A percentile compares a stretch with the other conserved stretches of the same genome.
These are phyloP conservation scores for Verruconis gallopava DNA, from an alignment of 2,329 filamentous ascomycete species.

Conservation along the genomic window DNA sequence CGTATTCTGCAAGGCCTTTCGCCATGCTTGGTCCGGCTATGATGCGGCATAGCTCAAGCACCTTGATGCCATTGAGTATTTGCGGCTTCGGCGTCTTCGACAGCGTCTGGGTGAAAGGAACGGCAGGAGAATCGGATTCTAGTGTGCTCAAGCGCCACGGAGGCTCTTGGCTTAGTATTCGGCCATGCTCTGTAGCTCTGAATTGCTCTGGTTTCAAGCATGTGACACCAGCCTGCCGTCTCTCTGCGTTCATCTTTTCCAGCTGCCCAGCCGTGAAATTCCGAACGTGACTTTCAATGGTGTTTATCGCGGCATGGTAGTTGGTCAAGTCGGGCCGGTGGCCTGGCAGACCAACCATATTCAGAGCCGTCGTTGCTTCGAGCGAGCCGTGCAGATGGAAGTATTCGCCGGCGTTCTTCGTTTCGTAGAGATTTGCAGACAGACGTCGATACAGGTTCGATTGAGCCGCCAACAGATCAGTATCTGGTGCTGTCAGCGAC, in stretches of 20 bases:
- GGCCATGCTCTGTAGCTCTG: conserved; percentile 26
- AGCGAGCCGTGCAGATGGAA: conserved; percentile 67
- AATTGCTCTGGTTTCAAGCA: conserved; percentile 30
- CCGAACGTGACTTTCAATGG: conserved; percentile 30
- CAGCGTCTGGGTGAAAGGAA: conserved; percentile 32
- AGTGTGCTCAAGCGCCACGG: conserved; percentile 38
- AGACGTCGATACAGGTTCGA: conserved; percentile 58
- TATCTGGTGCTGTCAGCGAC: conserved; percentile 51
- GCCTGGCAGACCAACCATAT: conserved; percentile 56
- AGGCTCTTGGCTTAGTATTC: conserved; percentile 26
- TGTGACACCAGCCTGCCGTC: conserved; percentile 30
- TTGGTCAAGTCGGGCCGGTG: conserved; percentile 46
- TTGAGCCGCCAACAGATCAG: conserved; percentile 57
- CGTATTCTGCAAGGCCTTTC: conserved; percentile 60
- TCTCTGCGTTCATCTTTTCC: conserved; percentile 28
- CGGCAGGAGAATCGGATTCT: conserved; percentile 37
- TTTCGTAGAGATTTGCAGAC: conserved; percentile 60
- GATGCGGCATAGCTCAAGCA: conserved; percentile 62
- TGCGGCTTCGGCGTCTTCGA: conserved; percentile 21
- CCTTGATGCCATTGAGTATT: conserved; percentile 48
- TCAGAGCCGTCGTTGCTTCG: conserved; percentile 54
- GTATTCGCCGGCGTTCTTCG: conserved; percentile 51
- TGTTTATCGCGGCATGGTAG: conserved; percentile 27
- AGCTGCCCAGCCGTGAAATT: conserved; percentile 26
- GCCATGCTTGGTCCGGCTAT: conserved; percentile 65